These are phyloP conservation scores for Ophiosphaerella herpotricha DNA, from an alignment of 2,329 filamentous ascomycete genomes.

Conservation along the genomic window DNA sequence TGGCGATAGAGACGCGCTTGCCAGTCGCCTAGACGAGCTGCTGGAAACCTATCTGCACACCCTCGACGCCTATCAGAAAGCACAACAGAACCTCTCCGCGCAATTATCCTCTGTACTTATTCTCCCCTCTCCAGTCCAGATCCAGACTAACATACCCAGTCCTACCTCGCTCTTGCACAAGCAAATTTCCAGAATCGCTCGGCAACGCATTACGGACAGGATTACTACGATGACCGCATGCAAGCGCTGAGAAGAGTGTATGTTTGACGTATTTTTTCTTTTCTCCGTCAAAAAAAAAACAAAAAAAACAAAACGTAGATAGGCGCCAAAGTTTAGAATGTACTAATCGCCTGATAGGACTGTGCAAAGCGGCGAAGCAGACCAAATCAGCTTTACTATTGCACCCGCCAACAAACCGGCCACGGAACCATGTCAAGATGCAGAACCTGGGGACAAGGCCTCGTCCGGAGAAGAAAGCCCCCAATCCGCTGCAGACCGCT, in stretches of 20 bases:
- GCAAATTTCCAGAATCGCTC: constrained; percentile 74
- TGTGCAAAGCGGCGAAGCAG: background rate
- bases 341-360: background rate
- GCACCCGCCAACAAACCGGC: background rate
- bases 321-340: no score
- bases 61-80: constrained; percentile 68
- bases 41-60: constrained; percentile 68
- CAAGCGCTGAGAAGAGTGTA: constrained; percentile 60
- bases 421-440: background rate
- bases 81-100: constrained; percentile 59
- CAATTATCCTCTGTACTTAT: constrained; percentile 58
- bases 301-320: background rate
- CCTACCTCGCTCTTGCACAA: constrained; percentile 64
- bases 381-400: background rate
- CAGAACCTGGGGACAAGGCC: constrained; percentile 13
- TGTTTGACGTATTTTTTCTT: constrained; percentile 24
- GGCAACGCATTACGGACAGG: constrained; percentile 68
- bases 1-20: constrained; percentile 29
- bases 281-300: no score
- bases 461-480: background rate
- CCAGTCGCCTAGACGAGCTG: constrained; percentile 62
- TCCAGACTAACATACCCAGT: constrained; percentile 31
- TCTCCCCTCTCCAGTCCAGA: no score
- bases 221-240: constrained; percentile 76
- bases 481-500: background rate